Base-by-base conservation (phyloP, 208 protist species). In the Leishmania tarentolae region DNA sequence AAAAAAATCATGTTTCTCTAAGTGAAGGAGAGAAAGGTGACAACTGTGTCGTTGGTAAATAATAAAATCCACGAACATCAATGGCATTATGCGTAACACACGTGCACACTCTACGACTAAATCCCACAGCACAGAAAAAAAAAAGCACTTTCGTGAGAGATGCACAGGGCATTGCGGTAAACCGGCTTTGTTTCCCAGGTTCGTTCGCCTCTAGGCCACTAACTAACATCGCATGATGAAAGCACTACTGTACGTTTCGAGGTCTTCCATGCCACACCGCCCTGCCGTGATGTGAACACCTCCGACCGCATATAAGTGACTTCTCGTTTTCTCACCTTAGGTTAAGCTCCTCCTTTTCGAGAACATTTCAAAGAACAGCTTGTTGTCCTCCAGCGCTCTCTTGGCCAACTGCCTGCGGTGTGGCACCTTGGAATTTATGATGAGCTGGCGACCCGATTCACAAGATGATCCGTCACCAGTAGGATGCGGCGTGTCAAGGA, bases 321-420 rank as follows among this genome's bases (percentile, higher is more conserved):
- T 19, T n/a, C 7, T 15, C 28, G 7, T 37, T 57, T 35, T 46
- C 17, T 24, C 24, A 11, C 65, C 57, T 31, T 71, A 71, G 0
- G 68, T 19, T 5, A 79, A 59, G 8, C 59, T n/a, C 31, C 70
- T 81, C 66, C 81, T 57, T n/a, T 56, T 44, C 37, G 52, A 50
- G 46, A 69, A 44, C 6, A 84, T 53, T 21, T 83, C 56, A 35
- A 90, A 84, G 66, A 96, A 96, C 0, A 96, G 84, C 24, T 76
- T n/a, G 79, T 96, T 91, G 46, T 96, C 92, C 76, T 96, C 92
- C 63, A 90, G 35, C 2, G 92, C 92, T n/a, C 88, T 85, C 76
- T 89, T 91, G 57, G 92, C 92, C 6, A 96, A 85, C 76, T 96
- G 92, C 42, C 75, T 75, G 17, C 81, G 80, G 83, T 94, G 87